These are phyloP conservation scores for Extremus antarcticus DNA, from an alignment of 495 filamentous ascomycete species.

Conservation along the genomic window DNA sequence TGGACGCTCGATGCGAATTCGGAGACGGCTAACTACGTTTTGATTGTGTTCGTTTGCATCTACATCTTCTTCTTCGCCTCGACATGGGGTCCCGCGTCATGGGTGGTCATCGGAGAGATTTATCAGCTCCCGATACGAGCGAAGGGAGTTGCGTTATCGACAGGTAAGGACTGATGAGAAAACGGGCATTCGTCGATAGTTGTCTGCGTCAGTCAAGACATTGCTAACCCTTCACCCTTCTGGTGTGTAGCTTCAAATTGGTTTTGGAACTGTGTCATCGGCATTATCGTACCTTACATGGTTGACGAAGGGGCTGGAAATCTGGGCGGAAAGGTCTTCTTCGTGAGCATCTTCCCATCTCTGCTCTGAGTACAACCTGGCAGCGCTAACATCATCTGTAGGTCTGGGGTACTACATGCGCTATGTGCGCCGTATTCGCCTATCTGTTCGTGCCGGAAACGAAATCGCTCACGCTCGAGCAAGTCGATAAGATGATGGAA, in stretches of 20 bases:
- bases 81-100: slow-evolving; percentile 46
- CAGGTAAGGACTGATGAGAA: slow-evolving; percentile 53
- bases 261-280: slow-evolving; percentile 56
- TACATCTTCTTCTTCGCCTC: slow-evolving; percentile 46
- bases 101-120: slow-evolving; percentile 82
- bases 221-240: too few species aligned
- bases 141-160: slow-evolving; percentile 67
- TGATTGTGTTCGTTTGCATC: slow-evolving; percentile 35
- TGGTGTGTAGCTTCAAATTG: too few species aligned
- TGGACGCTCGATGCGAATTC: slow-evolving; percentile 22
- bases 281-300: slow-evolving; percentile 73
- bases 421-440: slow-evolving; percentile 51
- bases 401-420: slow-evolving; percentile 30
- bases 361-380: background rate
- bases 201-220: too few species aligned
- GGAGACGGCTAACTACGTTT: slow-evolving; percentile 21
- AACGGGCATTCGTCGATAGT: too few species aligned
- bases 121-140: slow-evolving; percentile 77
- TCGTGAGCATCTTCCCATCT: slow-evolving; percentile 10
- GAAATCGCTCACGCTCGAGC: slow-evolving; percentile 62
- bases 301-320: slow-evolving; percentile 51
- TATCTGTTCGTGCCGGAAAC: slow-evolving; percentile 44
- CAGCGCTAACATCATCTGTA: background rate
- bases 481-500: slow-evolving; percentile 84
- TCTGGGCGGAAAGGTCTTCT: slow-evolving; percentile 65